phyloP scores from a whole-genome alignment of 768 basidiomycete genomes.

The Tricholoma bakamatsutake region DNA sequence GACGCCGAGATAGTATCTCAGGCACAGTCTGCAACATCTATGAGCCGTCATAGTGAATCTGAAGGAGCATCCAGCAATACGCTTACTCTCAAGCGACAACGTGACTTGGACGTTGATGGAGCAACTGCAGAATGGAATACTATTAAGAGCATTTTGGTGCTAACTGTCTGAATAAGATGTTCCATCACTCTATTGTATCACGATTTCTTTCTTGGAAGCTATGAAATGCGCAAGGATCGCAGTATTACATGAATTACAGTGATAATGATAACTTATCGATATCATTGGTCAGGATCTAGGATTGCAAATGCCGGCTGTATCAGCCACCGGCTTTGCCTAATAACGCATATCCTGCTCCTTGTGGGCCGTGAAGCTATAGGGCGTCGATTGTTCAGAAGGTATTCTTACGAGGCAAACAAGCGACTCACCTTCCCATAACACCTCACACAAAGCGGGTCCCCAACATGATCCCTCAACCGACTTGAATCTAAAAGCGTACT shows the following conservation, averaged over 20 bases:
- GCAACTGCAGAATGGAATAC: conserved; percentile 69
- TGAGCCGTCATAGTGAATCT: conserved; percentile 7
- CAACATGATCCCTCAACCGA: conserved; percentile 71
- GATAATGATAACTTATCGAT: neutral
- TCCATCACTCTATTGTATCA: too few relatives aligned
- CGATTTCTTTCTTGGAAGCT: neutral
- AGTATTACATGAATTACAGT: conserved; percentile 1
- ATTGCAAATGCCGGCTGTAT: neutral
- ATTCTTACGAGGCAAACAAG: neutral
- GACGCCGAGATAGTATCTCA: conserved; percentile 48
- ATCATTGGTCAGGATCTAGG: neutral
- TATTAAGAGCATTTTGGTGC: conserved; percentile 41
- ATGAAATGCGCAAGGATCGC: neutral
- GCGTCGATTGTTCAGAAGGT: neutral
- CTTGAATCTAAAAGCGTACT: conserved; percentile 64
- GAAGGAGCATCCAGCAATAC: conserved; percentile 21
- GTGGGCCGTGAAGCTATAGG: conserved; percentile 61
- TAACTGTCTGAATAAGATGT: conserved; percentile 29
- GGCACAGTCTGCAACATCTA: conserved; percentile 12
- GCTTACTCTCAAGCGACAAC: conserved; percentile 50
- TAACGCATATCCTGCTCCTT: conserved; percentile 72
- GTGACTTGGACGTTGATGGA: conserved; percentile 53
- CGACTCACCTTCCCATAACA: conserved; percentile 63
- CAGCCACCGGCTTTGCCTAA: conserved; percentile 37
- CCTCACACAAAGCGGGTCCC: conserved; percentile 59